Conservation (phyloP, 805 yeast genomes). For the Suhomyces sp. region DNA sequence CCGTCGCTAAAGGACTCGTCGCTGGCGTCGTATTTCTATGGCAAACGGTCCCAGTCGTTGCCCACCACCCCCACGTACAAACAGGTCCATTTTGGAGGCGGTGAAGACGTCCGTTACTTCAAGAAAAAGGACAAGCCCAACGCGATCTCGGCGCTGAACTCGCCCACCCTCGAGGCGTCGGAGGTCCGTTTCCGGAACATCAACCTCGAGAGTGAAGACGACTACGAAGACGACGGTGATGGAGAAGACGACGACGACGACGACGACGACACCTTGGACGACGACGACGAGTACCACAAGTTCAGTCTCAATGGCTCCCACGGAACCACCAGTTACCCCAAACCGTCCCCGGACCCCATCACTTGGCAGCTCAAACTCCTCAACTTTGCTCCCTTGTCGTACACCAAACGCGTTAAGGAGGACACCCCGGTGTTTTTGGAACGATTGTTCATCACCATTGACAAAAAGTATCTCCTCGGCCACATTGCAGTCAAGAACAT, state of each 20-base stretch:
- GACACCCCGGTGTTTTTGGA: constrained; percentile 58
- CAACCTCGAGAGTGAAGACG: constrained; percentile 16
- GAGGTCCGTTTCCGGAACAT: constrained; percentile 4
- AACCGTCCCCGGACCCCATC: constrained; percentile 15
- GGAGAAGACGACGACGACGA: constrained; percentile 26
- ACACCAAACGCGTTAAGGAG: constrained; percentile 43
- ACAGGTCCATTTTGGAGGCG: constrained; percentile 79
- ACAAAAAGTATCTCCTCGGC: constrained; percentile 62
- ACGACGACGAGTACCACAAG: constrained; percentile 12
- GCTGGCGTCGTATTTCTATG: constrained; percentile 24
- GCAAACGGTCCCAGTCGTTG: constrained; percentile 33
- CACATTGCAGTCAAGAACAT: constrained; percentile 77
- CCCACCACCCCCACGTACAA: constrained; percentile 58
- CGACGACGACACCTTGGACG: constrained; percentile 16
- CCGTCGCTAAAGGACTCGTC: constrained; percentile 60
- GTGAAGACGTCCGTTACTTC: constrained; percentile 68
- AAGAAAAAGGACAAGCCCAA: constrained; percentile 71
- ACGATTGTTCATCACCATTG: constrained; percentile 55
- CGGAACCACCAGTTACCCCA: constrained; percentile 19
- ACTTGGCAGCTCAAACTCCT: constrained; percentile 47
- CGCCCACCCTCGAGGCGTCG: constrained; percentile 43
- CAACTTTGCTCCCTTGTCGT: constrained; percentile 46
- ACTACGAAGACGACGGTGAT: constrained; percentile 20
- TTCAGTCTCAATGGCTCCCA: constrained; percentile 14
- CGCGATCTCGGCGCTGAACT: constrained; percentile 66